A percentile compares a stretch with the other conserved stretches of the same genome.
These are phyloP conservation scores for Lasiodiplodia gonubiensis DNA, from an alignment of 2,329 filamentous ascomycete genomes.

Conservation along the genomic window DNA sequence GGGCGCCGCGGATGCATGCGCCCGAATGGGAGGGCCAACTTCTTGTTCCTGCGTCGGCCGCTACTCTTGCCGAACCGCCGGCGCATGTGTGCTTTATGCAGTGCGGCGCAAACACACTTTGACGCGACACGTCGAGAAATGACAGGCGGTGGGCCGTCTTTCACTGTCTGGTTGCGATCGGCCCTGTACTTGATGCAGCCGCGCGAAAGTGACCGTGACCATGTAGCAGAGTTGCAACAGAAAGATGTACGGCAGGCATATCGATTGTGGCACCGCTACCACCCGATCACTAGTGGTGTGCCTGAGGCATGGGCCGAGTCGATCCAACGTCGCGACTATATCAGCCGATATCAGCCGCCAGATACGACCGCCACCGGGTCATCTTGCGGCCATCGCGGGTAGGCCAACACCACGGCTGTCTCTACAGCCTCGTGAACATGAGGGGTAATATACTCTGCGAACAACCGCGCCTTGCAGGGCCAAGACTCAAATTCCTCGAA, in stretches of 20 bases:
- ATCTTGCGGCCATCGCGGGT: background rate
- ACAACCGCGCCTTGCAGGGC: background rate
- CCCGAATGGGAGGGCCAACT: background rate
- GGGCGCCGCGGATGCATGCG: slow-evolving; percentile 1
- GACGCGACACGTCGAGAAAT: background rate
- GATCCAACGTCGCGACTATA: background rate
- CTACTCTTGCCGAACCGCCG: background rate
- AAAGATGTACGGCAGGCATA: slow-evolving; percentile 14
- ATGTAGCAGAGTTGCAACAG: slow-evolving; percentile 20
- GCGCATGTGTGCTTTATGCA: background rate
- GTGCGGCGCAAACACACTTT: slow-evolving; percentile 7
- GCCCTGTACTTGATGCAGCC: background rate
- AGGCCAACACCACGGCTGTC: background rate
- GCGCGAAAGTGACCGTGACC: background rate
- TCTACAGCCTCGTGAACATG: background rate
- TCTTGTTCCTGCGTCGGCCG: slow-evolving; percentile 17
- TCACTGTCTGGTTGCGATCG: background rate
- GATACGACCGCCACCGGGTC: background rate
- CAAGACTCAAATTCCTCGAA: background rate
- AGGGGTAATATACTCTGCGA: background rate
- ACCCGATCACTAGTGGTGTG: background rate
- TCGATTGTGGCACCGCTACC: slow-evolving; percentile 4
- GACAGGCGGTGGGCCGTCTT: slow-evolving; percentile 4
- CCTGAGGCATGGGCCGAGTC: background rate
- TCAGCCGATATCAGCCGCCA: background rate